phyloP scores from a whole-genome alignment of 2,329 filamentous ascomycete genomes.

The Exophiala bonariae region DNA sequence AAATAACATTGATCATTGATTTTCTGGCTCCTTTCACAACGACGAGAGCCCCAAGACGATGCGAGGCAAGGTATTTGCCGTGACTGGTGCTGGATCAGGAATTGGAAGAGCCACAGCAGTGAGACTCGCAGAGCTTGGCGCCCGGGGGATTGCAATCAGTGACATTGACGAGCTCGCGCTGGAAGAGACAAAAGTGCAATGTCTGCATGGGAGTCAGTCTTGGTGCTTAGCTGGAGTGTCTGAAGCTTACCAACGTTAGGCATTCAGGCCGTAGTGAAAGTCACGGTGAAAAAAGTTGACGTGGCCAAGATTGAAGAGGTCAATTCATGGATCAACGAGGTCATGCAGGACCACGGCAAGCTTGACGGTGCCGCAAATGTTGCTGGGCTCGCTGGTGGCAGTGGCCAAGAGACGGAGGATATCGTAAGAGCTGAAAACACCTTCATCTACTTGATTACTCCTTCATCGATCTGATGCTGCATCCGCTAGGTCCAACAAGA shows the following conservation, averaged over 20 bases:
- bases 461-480: too few relatives aligned
- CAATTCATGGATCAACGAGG: slow-evolving; percentile 17
- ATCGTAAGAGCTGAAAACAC: slow-evolving; percentile 2
- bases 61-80: neutral
- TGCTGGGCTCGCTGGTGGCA: slow-evolving; percentile 17
- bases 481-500: slow-evolving; percentile 5
- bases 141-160: slow-evolving; percentile 5
- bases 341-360: slow-evolving; percentile 8
- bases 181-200: slow-evolving; percentile 7
- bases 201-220: neutral
- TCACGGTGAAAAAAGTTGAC: slow-evolving; percentile 14
- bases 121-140: slow-evolving; percentile 1
- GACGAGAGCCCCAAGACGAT: neutral
- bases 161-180: slow-evolving; percentile 8
- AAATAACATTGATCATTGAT: too few relatives aligned
- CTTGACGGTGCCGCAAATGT: slow-evolving; percentile 23
- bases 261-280: neutral
- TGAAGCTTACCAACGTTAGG: too few relatives aligned
- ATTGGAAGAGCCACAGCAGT: slow-evolving; percentile 2
- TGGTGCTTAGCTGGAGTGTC: neutral
- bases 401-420: slow-evolving; percentile 9
- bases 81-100: neutral
- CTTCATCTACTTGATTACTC: too few relatives aligned
- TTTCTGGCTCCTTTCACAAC: too few relatives aligned
- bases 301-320: slow-evolving; percentile 15